Conservation (phyloP, 108 stramenopile genomes). For the Nitzschia sp. region DNA sequence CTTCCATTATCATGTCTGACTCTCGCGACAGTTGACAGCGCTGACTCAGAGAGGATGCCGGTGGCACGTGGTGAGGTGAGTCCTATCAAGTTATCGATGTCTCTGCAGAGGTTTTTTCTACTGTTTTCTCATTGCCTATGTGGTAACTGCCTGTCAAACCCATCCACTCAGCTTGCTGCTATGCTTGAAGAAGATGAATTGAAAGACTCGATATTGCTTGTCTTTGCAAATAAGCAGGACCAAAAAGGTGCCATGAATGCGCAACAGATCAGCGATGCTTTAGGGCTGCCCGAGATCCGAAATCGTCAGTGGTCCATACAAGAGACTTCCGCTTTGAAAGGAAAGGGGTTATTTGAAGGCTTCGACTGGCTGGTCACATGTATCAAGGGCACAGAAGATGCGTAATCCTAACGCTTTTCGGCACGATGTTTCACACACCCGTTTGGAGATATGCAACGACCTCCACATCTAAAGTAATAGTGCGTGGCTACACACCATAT, state of each 20-base stretch:
- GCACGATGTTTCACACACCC: too few relatives aligned
- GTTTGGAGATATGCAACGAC: too few relatives aligned
- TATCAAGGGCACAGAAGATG: conserved; percentile 91
- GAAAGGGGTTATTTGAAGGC: conserved; percentile 98
- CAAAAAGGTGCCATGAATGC: conserved; percentile 98
- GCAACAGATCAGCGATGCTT: conserved; percentile 94
- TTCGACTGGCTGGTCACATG: conserved; percentile 98
- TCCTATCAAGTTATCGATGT: too few relatives aligned
- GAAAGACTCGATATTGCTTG: conserved; percentile 93
- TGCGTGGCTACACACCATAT: too few relatives aligned
- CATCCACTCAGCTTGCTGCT: conserved; percentile 89
- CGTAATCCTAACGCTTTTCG: too few relatives aligned
- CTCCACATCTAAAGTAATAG: too few relatives aligned
- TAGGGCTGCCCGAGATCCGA: conserved; percentile 95
- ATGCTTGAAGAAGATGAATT: conserved; percentile 99
- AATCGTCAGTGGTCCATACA: conserved; percentile 99
- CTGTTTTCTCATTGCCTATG: too few relatives aligned
- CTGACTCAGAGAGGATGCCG: conserved; percentile 94
- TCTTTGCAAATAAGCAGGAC: conserved; percentile 99
- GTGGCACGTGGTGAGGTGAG: conserved; percentile 96
- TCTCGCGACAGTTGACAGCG: conserved; percentile 97
- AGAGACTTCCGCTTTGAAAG: conserved; percentile 98
- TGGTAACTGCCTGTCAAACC: too few relatives aligned
- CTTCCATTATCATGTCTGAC: too few relatives aligned
- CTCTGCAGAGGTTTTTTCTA: too few relatives aligned